Conservation (phyloP, 2,329 filamentous ascomycete genomes). For the Trichoderma koningii region DNA sequence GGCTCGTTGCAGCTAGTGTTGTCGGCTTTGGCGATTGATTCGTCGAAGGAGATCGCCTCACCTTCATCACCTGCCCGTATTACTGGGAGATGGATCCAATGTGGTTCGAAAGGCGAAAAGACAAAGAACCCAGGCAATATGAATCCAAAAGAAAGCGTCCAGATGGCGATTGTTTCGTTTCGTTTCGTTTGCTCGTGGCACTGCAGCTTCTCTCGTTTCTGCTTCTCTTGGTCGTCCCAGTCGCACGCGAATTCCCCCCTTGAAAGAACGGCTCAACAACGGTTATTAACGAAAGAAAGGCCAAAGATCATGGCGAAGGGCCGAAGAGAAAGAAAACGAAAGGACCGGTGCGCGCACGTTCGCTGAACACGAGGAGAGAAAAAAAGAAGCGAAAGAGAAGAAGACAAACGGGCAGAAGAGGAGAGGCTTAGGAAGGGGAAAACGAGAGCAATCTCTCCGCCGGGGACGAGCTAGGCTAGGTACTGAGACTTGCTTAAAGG, state of each 20-base stretch:
- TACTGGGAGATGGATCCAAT: not conserved
- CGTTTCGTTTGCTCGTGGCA: constrained; percentile 26
- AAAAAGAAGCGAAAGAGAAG: not conserved
- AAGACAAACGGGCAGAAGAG: constrained; percentile 4
- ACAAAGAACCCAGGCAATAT: not conserved
- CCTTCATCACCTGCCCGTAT: constrained; percentile 5
- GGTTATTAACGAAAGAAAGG: constrained; percentile 16
- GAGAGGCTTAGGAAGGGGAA: constrained; percentile 21
- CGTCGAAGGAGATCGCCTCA: not conserved
- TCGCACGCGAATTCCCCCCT: not conserved
- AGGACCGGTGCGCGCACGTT: constrained; percentile 17
- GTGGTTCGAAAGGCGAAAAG: not conserved
- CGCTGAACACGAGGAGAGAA: constrained; percentile 16
- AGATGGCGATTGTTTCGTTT: constrained; percentile 21
- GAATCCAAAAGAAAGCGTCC: not conserved
- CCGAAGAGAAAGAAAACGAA: constrained; percentile 9
- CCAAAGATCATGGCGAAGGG: constrained; percentile 31
- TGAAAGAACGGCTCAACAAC: constrained; percentile 27
- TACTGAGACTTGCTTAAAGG: constrained; percentile 18
- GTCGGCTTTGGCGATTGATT: not conserved
- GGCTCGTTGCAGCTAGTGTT: not conserved
- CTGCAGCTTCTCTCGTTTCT: constrained; percentile 3
- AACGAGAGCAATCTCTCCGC: constrained; percentile 23
- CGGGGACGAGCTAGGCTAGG: constrained; percentile 15
- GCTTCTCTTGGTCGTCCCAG: not conserved